A percentile compares a stretch with the other conserved stretches of the same genome.
phyloP scores from a whole-genome alignment of 768 basidiomycete species.

The Boletellus emodensis region DNA sequence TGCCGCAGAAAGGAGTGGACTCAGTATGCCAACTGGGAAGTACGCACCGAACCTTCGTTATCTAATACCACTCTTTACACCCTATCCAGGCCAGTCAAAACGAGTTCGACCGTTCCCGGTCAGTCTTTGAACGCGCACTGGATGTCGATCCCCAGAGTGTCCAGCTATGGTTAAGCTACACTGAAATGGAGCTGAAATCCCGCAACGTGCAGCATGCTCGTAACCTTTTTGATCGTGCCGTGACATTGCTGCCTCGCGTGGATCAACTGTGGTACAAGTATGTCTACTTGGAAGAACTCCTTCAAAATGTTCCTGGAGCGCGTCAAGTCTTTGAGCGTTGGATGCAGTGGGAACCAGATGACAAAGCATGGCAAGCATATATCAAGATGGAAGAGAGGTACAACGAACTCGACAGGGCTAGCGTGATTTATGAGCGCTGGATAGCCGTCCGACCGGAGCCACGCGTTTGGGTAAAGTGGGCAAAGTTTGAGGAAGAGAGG shows the following conservation, averaged over 20 bases:
- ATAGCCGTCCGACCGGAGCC: constrained; percentile 74
- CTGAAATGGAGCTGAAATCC: constrained; percentile 97
- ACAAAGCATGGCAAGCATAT: constrained; percentile 99
- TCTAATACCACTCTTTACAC: not conserved
- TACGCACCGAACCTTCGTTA: constrained; percentile 26
- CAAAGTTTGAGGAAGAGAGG: constrained; percentile 82
- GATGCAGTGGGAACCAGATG: constrained; percentile 99
- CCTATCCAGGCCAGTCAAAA: constrained; percentile 79
- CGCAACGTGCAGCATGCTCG: constrained; percentile 97
- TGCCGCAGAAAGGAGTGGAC: constrained; percentile 74
- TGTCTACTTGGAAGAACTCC: constrained; percentile 94
- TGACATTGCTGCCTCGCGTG: constrained; percentile 92
- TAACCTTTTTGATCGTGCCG: constrained; percentile 95
- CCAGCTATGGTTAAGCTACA: constrained; percentile 91
- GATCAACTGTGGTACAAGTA: constrained; percentile 99
- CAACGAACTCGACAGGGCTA: constrained; percentile 86
- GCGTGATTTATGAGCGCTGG: constrained; percentile 90
- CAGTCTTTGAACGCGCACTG: constrained; percentile 93
- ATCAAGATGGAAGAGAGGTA: constrained; percentile 97
- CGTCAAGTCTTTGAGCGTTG: constrained; percentile 98
- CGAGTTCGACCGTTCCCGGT: constrained; percentile 91
- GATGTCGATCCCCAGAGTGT: constrained; percentile 90
- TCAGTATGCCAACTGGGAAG: constrained; percentile 85
- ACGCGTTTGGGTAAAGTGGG: constrained; percentile 79
- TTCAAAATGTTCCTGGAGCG: constrained; percentile 94